Conservation (phyloP, 1,139 yeast genomes). For the Lodderomyces elongisporus region DNA sequence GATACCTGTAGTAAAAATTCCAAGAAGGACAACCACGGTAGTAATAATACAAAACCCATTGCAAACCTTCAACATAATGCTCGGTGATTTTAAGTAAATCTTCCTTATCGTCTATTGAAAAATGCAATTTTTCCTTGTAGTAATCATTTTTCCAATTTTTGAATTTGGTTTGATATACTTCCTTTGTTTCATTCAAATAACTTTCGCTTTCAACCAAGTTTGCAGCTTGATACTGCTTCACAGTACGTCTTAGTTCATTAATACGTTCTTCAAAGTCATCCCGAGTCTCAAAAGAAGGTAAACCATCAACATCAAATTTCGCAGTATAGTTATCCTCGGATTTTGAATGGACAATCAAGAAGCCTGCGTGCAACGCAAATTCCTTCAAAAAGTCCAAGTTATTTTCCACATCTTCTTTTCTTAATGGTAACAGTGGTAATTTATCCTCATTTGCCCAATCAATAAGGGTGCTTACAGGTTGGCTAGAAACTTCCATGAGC, state of each 20-base stretch:
- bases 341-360: constrained; percentile 58
- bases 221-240: constrained; percentile 71
- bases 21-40: constrained; percentile 89
- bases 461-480: constrained; percentile 25
- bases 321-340: constrained; percentile 51
- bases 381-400: constrained; percentile 57
- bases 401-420: constrained; percentile 41
- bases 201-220: constrained; percentile 61
- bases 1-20: constrained; percentile 90
- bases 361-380: constrained; percentile 63
- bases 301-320: constrained; percentile 69
- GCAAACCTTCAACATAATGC: constrained; percentile 88
- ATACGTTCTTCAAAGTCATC: constrained; percentile 56
- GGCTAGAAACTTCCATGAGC: constrained; percentile 44
- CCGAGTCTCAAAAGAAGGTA: constrained; percentile 56
- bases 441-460: constrained; percentile 38
- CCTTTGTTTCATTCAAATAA: constrained; percentile 55
- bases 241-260: constrained; percentile 35
- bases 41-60: constrained; percentile 91
- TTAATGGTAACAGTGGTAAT: constrained; percentile 46
- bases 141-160: constrained; percentile 78
- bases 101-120: constrained; percentile 52
- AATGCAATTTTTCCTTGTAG: constrained; percentile 72
- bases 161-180: constrained; percentile 68
- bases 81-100: constrained; percentile 60